Evolutionary conservation across 768 basidiomycete species (phyloP).

Genomic region (Agaricus blazei): DNA sequence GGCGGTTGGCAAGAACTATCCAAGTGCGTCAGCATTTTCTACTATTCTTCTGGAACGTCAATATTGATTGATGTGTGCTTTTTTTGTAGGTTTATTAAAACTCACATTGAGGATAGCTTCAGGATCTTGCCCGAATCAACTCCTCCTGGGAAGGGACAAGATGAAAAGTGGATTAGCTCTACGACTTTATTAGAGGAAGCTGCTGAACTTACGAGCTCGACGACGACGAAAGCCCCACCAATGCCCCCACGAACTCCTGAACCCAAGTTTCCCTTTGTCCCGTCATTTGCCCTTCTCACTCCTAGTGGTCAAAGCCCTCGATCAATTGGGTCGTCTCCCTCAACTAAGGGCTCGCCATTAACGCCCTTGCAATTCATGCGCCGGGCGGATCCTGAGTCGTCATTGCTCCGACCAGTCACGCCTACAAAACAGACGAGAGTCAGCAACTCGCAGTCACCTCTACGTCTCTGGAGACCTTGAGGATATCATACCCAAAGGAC

Average conservation of each 20-base stretch:
- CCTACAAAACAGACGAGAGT: constrained; percentile 50
- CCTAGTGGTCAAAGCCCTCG: constrained; percentile 47
- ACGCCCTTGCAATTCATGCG: constrained; percentile 83
- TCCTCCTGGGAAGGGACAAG: constrained; percentile 42
- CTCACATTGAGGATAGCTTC: constrained; percentile 82
- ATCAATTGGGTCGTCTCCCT: constrained; percentile 42
- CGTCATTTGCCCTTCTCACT: constrained; percentile 63
- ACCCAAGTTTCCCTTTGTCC: constrained; percentile 49
- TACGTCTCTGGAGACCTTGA: constrained; percentile 66
- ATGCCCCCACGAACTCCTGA: constrained; percentile 63
- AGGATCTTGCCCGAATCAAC: constrained; percentile 66
- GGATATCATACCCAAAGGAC: neutral
- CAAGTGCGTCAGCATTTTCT: constrained; percentile 48
- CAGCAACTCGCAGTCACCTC: constrained; percentile 35
- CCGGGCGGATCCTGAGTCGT: constrained; percentile 59
- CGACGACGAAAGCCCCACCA: constrained; percentile 26
- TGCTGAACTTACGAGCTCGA: constrained; percentile 22
- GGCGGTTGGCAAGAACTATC: constrained; percentile 93
- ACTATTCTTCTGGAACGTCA: constrained; percentile 1
- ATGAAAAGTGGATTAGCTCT: constrained; percentile 85
- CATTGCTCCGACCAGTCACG: constrained; percentile 51
- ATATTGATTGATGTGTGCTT: neutral
- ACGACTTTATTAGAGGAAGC: constrained; percentile 65
- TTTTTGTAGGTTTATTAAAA: constrained; percentile 68
- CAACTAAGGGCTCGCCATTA: constrained; percentile 63